These are phyloP conservation scores for Wickerhamiella alocasiicola DNA, from an alignment of 805 yeast species.

Conservation along the genomic window DNA sequence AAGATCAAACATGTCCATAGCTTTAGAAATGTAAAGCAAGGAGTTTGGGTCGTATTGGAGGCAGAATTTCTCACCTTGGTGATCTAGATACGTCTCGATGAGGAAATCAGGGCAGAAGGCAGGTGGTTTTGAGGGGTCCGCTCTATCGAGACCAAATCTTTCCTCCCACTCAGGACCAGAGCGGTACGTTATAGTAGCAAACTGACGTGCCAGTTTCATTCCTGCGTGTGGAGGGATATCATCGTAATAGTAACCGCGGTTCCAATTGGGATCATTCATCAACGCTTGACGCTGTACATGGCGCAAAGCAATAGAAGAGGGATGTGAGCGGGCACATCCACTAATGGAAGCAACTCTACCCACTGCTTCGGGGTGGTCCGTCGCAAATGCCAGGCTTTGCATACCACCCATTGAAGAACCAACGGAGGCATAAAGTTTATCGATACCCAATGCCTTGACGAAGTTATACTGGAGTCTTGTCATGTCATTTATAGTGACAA, in stretches of 20 bases:
- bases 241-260: slow-evolving; percentile 74
- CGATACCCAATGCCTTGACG: slow-evolving; percentile 50
- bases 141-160: slow-evolving; percentile 77
- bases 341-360: slow-evolving; percentile 65
- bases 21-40: slow-evolving; percentile 73
- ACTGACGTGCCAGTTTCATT: slow-evolving; percentile 86
- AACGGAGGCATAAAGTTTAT: slow-evolving; percentile 59
- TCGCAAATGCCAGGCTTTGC: slow-evolving; percentile 83
- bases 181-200: slow-evolving; percentile 86
- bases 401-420: slow-evolving; percentile 99
- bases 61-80: slow-evolving; percentile 90
- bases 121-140: slow-evolving; percentile 66
- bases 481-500: slow-evolving; percentile 78
- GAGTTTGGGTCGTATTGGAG: slow-evolving; percentile 86
- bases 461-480: slow-evolving; percentile 74
- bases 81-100: slow-evolving; percentile 86
- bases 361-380: slow-evolving; percentile 69
- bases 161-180: slow-evolving; percentile 97
- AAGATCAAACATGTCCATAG: slow-evolving; percentile 88
- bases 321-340: slow-evolving; percentile 90
- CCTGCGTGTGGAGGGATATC: slow-evolving; percentile 82
- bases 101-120: slow-evolving; percentile 88
- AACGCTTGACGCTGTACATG: slow-evolving; percentile 86
- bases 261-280: slow-evolving; percentile 94
- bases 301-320: slow-evolving; percentile 85